These are phyloP conservation scores for Trichoderma parareesei DNA, from an alignment of 495 filamentous ascomycete genomes.

Conservation along the genomic window DNA sequence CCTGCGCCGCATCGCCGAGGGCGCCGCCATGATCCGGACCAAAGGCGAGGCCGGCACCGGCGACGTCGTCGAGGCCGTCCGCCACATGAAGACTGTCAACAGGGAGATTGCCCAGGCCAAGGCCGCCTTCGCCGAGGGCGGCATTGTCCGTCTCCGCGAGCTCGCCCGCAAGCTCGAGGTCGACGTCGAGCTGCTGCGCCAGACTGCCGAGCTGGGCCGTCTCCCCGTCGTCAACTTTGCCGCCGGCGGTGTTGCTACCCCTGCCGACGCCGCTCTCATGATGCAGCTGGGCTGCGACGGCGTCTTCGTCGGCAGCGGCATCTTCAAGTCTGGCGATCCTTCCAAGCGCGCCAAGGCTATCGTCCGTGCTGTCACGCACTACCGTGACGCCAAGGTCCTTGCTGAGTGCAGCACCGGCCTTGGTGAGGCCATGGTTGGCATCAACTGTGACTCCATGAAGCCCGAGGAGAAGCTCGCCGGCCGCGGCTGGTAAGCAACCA, in stretches of 20 bases:
- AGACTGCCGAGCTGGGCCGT: slow-evolving; percentile 78
- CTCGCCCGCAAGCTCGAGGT: slow-evolving; percentile 75
- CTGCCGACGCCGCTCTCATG: slow-evolving; percentile 95
- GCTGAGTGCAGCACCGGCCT: slow-evolving; percentile 80
- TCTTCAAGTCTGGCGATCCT: slow-evolving; percentile 93
- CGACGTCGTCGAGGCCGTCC: slow-evolving; percentile 93
- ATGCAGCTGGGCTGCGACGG: slow-evolving; percentile 98
- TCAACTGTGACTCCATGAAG: slow-evolving; percentile 68
- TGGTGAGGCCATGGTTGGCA: slow-evolving; percentile 93
- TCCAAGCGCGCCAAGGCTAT: slow-evolving; percentile 83
- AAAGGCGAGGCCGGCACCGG: slow-evolving; percentile 99
- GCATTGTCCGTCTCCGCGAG: slow-evolving; percentile 59
- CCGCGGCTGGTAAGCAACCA: slow-evolving; percentile 64
- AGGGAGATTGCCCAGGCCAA: slow-evolving; percentile 70
- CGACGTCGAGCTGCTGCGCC: slow-evolving; percentile 68
- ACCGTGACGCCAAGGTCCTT: slow-evolving; percentile 73
- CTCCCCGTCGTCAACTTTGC: slow-evolving; percentile 98
- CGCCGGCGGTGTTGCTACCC: slow-evolving; percentile 92
- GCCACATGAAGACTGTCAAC: slow-evolving; percentile 89
- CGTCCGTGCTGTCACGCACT: slow-evolving; percentile 89
- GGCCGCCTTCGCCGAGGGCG: slow-evolving; percentile 48
- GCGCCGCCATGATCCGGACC: slow-evolving; percentile 97
- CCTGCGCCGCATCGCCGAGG: slow-evolving; percentile 82
- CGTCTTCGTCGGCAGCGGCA: slow-evolving; percentile 92
- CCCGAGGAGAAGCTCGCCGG: slow-evolving; percentile 75